Evolutionary conservation across 306 rosid species (phyloP), one percentile per base, ranked within the genome.

Genomic region (Hippophae gyantsensis): DNA sequence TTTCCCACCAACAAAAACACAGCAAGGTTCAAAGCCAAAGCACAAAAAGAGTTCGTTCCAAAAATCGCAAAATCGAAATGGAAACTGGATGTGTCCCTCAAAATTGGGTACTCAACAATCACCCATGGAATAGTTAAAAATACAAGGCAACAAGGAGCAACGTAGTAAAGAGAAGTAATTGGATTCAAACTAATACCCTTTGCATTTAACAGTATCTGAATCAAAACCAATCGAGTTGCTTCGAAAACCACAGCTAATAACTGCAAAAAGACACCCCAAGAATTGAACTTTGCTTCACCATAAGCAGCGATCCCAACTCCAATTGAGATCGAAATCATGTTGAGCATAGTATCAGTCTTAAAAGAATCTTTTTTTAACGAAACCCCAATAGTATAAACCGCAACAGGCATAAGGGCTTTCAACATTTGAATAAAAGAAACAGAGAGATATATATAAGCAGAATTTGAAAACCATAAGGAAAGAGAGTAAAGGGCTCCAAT

Each of bases 241-340:
- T 88, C 96, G 6, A 88, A 88, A 2, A 79, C 94, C 7, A 85
- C 94, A 1, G 94, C 96, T 64, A 82, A 2, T 0, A 88, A 87
- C 82, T 88, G 96, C 18, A 88, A 32, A 0, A 69, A 56, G 1
- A 88, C 96, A 42, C 96, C 96, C 75, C 80, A 78, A 0, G 76
- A 5, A 51, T 88, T 77, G 61, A 88, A 88, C 42, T 77, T 76
- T 5, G 94, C 90, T 27, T 88, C 96, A 0, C 96, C 96, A 7
- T 84, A 88, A 0, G 96, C 96, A 0, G 94, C 94, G 8, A 88
- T 54, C 0, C 82, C 96, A 5, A 88, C 96, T 0, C 96, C 96
- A 4, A 85, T 25, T 0, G 94, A 82, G 23, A 85, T 88, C 0
- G 96, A 88, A 41, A 88, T 18, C 96, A 88, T 85, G 74, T 88